Conservation (phyloP, 2,329 filamentous ascomycete species). For the Stachybotrys elegans region DNA sequence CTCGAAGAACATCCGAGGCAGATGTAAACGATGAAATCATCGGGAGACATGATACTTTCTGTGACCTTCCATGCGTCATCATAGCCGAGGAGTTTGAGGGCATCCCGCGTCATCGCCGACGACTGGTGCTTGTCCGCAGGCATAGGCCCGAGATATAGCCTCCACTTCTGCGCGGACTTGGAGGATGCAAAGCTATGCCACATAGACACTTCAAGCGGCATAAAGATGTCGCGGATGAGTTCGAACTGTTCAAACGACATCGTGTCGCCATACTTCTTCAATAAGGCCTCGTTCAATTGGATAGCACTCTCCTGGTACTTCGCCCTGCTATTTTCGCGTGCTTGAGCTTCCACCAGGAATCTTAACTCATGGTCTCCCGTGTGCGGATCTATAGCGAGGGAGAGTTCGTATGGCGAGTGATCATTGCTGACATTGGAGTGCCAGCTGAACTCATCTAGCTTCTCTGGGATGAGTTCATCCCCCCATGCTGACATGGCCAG, state of each 20-base stretch:
- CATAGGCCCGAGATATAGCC: not conserved
- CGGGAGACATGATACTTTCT: not conserved
- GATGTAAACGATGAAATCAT: not conserved
- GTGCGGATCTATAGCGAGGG: not conserved
- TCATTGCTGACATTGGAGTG: not conserved
- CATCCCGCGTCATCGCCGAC: not conserved
- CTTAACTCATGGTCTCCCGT: not conserved
- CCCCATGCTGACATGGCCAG: not conserved
- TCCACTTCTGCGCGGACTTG: not conserved
- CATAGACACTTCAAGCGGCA: not conserved
- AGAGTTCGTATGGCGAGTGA: constrained; percentile 1
- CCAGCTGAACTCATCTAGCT: not conserved
- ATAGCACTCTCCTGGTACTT: constrained; percentile 1
- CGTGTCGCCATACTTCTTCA: not conserved
- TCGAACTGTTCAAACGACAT: constrained; percentile 1
- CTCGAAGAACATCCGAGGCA: not conserved
- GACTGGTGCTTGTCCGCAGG: not conserved
- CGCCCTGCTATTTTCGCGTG: not conserved
- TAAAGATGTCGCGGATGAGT: not conserved
- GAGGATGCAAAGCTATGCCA: constrained; percentile 2
- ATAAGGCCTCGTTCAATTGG: not conserved
- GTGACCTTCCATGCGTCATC: not conserved
- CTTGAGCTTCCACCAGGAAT: constrained; percentile 1
- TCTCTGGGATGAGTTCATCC: not conserved
- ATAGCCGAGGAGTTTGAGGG: not conserved